Evolutionary conservation across 805 yeast species (phyloP), one percentile per base, ranked within the genome.

Genomic region (Metschnikowia shivogae): DNA sequence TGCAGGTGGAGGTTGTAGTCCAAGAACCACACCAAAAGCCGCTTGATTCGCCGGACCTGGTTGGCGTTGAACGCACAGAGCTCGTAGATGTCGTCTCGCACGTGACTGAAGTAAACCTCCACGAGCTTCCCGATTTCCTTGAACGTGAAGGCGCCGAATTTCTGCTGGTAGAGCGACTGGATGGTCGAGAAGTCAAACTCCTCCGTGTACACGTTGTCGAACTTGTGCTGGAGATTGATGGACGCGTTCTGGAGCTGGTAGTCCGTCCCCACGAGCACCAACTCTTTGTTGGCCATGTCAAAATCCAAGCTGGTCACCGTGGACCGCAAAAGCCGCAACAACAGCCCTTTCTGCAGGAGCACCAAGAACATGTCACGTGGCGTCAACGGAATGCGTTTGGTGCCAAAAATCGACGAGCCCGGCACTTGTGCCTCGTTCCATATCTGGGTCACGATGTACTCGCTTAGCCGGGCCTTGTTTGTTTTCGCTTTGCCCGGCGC

Each of bases 201-300:
- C 27, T 62, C 64, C 9, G 56, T 54, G 26, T 52, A 49, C 4
- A 64, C 53, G 1, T 58, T 51, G 12, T 60, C 63, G 38, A 74
- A 53, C 26, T 63, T 58, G 3, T 61, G 53, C 32, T 57, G 57
- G 37, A 75, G 55, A n/a, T 67, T 62, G 28, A 77, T 68, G 44
- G 65, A 62, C 17, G 78, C 76, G 63, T 73, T 76, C 22, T 64
- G 61, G 31, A 70, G 61, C 31, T 76, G 77, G 17, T 58, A 50
- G 5, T 58, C 62, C 0, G 77, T 68, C 6, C 78, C 75, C n/a
- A 60, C 48, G 12, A 77, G 61, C 8, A 61, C 49, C 14, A 77
- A 61, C 36, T 47, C 49, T 1, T 37, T 22, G 29, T 59, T 63
- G 13, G 57, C 59, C 1, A 70, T 55, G 33, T 62, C 64, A 31